These are phyloP conservation scores for Udeniomyces megalosporus DNA, from an alignment of 768 basidiomycete species.

Conservation along the genomic window DNA sequence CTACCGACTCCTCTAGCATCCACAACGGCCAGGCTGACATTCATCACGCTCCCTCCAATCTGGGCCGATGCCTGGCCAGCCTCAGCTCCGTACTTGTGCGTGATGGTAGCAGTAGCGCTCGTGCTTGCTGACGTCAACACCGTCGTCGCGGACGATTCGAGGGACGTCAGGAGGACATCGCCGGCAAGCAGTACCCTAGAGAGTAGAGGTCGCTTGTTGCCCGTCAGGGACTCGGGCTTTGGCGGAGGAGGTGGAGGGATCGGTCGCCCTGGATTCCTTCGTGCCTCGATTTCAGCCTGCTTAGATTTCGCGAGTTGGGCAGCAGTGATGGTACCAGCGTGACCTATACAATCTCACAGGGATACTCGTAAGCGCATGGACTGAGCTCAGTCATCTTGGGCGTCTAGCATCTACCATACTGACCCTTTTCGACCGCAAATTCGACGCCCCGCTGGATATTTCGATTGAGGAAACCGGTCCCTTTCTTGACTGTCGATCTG, in stretches of 20 bases:
- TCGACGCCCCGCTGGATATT: slow-evolving; percentile 10
- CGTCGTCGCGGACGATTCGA: neutral
- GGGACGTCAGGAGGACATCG: slow-evolving; percentile 11
- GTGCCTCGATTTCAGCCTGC: neutral
- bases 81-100: slow-evolving; percentile 14
- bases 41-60: slow-evolving; percentile 4
- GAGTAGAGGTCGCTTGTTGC: slow-evolving; percentile 2
- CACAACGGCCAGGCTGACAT: slow-evolving; percentile 7
- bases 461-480: slow-evolving; percentile 9
- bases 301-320: too few relatives aligned
- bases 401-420: neutral
- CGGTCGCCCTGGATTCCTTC: neutral
- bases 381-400: too few relatives aligned
- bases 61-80: slow-evolving; percentile 5
- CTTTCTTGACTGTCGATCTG: neutral
- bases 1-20: slow-evolving; percentile 10
- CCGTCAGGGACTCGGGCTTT: neutral
- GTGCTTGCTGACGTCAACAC: neutral
- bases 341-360: neutral
- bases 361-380: neutral
- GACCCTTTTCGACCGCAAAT: slow-evolving; percentile 9
- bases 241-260: neutral
- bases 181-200: slow-evolving; percentile 11
- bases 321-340: too few relatives aligned
- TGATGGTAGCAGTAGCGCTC: neutral